Percentiles rank a stretch among this genome's conserved stretches.
Evolutionary conservation across 2,329 filamentous ascomycete species (phyloP).

Genomic region (Ophiobolus disseminans): DNA sequence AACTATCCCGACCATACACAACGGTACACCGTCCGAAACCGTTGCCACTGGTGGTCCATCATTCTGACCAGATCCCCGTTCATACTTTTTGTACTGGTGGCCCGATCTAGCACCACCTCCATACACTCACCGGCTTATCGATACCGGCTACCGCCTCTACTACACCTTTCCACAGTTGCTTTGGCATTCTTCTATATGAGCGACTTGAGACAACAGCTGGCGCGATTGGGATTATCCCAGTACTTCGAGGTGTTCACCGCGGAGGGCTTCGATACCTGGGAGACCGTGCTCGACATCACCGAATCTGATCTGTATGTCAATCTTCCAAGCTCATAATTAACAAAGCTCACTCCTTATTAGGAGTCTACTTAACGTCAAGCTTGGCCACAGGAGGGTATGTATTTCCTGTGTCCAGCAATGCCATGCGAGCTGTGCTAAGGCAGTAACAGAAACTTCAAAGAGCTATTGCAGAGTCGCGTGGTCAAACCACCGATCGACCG

Average conservation of each 20-base stretch:
- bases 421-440: slow-evolving; percentile 8
- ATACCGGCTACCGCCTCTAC: slow-evolving; percentile 13
- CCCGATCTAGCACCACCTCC: slow-evolving; percentile 9
- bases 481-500: slow-evolving; percentile 52
- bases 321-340: slow-evolving; percentile 13
- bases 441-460: slow-evolving; percentile 75
- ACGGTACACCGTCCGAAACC: slow-evolving; percentile 10
- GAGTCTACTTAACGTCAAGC: slow-evolving; percentile 76
- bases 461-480: slow-evolving; percentile 77
- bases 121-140: slow-evolving; percentile 9
- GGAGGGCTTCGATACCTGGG: slow-evolving; percentile 86
- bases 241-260: slow-evolving; percentile 76
- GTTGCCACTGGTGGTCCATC: slow-evolving; percentile 32
- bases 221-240: slow-evolving; percentile 78
- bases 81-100: slow-evolving; percentile 56
- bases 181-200: slow-evolving; percentile 59
- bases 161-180: slow-evolving; percentile 3
- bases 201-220: slow-evolving; percentile 70
- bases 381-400: slow-evolving; percentile 79
- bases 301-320: slow-evolving; percentile 76
- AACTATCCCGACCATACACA: slow-evolving; percentile 25
- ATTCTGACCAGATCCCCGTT: slow-evolving; percentile 63
- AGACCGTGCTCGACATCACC: slow-evolving; percentile 81
- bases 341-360: slow-evolving; percentile 51
- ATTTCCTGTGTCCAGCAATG: neutral